Base-by-base conservation (phyloP, 441 rosid species). In the Isatis lusitanica region DNA sequence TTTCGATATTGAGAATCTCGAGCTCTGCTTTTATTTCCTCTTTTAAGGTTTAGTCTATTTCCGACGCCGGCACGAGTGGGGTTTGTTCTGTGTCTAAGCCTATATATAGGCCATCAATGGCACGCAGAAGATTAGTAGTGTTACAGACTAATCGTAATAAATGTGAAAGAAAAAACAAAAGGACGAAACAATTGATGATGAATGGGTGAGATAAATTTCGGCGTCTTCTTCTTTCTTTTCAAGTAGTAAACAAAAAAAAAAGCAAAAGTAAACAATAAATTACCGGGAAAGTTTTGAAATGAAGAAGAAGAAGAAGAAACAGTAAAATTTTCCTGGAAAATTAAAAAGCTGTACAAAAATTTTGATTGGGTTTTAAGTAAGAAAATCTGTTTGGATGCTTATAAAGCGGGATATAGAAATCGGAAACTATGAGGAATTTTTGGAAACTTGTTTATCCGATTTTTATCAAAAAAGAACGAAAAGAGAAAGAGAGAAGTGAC, bases 61-160 rank as follows among this genome's bases (percentile, higher is more conserved):
- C 16, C 2, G 68, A 33, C 50, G 58, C 77, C 77, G 77, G 76
- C 80, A 71, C 76, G 76, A 59, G 76, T 77, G 63, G 76, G 75
- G 76, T 43, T 11, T 26, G 58, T 44, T 66, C 70, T 72, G 80
- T 35, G 66, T 16, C 74, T 66, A 77, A 30, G 9, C 63, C 76
- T 76, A 77, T 60, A 43, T 2, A 71, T 33, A 71, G 76, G 6
- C 80, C 76, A 71, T 71, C 76, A 66, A 71, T 64, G 76, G 68
- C 56, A n/a, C 65, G 61, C 76, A 76, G 10, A 61, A 70, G 40
- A 50, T 51, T 36, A 63, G 44, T 44, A 48, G 55, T 40, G 61
- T 74, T 57, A 66, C 67, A 74, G 62, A 11, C 4, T 44, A 17
- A 28, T 66, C 33, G 57, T 58, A 71, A 39, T 76, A 71, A 71